These are phyloP conservation scores for Trichosanthes cucumerina DNA, from an alignment of 306 rosid genomes.

Conservation along the genomic window DNA sequence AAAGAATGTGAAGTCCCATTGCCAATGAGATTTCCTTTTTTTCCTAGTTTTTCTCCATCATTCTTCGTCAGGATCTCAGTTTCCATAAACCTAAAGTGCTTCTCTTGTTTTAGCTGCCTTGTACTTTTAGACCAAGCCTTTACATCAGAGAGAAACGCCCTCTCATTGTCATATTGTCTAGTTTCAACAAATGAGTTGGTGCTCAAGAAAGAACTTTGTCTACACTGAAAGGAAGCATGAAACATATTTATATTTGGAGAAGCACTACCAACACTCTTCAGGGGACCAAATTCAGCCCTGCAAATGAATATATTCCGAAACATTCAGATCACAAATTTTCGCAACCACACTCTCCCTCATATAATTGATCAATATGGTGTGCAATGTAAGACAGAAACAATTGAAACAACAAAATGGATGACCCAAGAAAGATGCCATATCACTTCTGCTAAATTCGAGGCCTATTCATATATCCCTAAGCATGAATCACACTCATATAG, in stretches of 20 bases:
- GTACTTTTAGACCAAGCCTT: not conserved
- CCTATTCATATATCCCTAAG: not conserved
- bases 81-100: not conserved
- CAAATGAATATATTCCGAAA: slow-evolving; percentile 21
- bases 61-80: not conserved
- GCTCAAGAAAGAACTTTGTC: slow-evolving; percentile 24
- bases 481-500: not conserved
- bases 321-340: slow-evolving; percentile 5
- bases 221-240: slow-evolving; percentile 23
- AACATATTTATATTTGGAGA: slow-evolving; percentile 12
- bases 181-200: slow-evolving; percentile 25
- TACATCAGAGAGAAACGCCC: not conserved
- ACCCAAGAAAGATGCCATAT: not conserved
- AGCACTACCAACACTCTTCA: slow-evolving; percentile 21
- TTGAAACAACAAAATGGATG: not conserved
- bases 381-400: not conserved
- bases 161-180: slow-evolving; percentile 2
- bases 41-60: not conserved
- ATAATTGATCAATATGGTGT: not conserved
- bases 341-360: not conserved
- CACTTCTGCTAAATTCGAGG: not conserved
- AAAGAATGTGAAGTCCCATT: not conserved
- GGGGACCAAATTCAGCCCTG: slow-evolving; percentile 34
- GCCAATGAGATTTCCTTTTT: not conserved
- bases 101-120: not conserved